Percentiles rank a stretch among this genome's conserved stretches.
Conservation (phyloP, 2,329 filamentous ascomycete species). For the Colletotrichum orbiculare region DNA sequence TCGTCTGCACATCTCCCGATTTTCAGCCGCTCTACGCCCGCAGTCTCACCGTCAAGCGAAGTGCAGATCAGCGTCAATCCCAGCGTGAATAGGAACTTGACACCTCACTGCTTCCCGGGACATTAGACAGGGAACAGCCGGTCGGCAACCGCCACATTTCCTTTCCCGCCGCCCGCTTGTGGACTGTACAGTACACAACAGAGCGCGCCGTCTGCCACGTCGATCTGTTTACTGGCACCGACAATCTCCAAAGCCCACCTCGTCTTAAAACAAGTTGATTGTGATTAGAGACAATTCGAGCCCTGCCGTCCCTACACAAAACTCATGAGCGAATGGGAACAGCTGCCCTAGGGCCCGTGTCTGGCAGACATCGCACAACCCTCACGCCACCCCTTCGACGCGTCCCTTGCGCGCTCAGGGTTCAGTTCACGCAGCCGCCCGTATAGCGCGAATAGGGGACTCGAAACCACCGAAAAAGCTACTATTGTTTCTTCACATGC, state of each 20-base stretch:
- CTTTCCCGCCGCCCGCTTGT: no score
- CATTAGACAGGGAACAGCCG: conserved; percentile 5
- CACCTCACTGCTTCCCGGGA: conserved; percentile 6
- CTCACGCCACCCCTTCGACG: not conserved
- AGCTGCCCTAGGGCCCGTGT: conserved; percentile 4
- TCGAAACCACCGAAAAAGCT: not conserved
- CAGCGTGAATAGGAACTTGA: not conserved
- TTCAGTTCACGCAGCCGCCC: conserved; percentile 11
- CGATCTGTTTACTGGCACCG: no score
- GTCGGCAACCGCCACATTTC: conserved; percentile 19
- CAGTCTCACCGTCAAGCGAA: conserved; percentile 1
- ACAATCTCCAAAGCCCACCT: not conserved
- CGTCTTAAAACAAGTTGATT: not conserved
- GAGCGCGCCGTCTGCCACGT: no score
- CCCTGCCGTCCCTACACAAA: not conserved
- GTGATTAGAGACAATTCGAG: conserved; percentile 19
- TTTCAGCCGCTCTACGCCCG: not conserved
- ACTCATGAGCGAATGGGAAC: conserved; percentile 9
- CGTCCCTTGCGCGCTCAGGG: conserved; percentile 9
- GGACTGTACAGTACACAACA: no score
- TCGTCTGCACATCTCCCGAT: conserved; percentile 18
- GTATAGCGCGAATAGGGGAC: conserved; percentile 9
- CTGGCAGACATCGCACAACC: not conserved
- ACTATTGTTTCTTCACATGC: conserved; percentile 28
- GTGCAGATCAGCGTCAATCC: conserved; percentile 17